Conservation (phyloP, 2,329 filamentous ascomycete genomes). For the Botrytis galanthina region DNA sequence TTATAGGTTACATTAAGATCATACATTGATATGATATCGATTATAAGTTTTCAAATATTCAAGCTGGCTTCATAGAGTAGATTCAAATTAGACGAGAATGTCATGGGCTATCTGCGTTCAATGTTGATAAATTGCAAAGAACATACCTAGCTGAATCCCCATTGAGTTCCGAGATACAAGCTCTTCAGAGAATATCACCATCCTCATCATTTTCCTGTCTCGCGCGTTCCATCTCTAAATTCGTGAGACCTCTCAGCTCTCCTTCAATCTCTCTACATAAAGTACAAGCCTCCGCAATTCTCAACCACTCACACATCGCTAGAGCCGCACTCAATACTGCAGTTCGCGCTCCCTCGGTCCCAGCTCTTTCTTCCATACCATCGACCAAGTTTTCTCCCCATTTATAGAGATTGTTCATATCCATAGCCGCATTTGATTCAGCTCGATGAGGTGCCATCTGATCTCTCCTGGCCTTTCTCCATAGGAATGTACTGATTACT, state of each 20-base stretch:
- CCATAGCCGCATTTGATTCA: slow-evolving; percentile 24
- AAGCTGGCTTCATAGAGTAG: not conserved
- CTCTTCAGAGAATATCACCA: not conserved
- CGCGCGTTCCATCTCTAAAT: not conserved
- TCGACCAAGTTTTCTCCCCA: slow-evolving; percentile 27
- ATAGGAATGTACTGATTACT: slow-evolving; percentile 27
- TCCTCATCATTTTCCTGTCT: not conserved
- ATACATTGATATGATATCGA: not conserved
- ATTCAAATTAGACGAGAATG: not conserved
- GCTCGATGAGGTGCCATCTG: slow-evolving; percentile 28
- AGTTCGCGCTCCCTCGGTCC: not conserved
- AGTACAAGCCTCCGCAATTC: slow-evolving; percentile 21
- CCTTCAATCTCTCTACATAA: slow-evolving; percentile 18
- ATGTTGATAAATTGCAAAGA: not conserved
- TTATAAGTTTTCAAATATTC: not conserved
- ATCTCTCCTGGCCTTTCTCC: slow-evolving; percentile 29
- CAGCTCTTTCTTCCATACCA: slow-evolving; percentile 22
- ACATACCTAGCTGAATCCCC: not conserved
- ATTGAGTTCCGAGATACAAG: not conserved
- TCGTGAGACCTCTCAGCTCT: slow-evolving; percentile 23
- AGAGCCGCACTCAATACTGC: slow-evolving; percentile 22
- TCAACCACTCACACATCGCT: slow-evolving; percentile 26
- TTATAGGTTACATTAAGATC: too few species aligned
- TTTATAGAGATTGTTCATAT: slow-evolving; percentile 27
- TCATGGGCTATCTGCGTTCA: not conserved